Evolutionary conservation across 495 filamentous ascomycete species (phyloP), one percentile per base, ranked within the genome.

Genomic region (Penicillium chermesinum): DNA sequence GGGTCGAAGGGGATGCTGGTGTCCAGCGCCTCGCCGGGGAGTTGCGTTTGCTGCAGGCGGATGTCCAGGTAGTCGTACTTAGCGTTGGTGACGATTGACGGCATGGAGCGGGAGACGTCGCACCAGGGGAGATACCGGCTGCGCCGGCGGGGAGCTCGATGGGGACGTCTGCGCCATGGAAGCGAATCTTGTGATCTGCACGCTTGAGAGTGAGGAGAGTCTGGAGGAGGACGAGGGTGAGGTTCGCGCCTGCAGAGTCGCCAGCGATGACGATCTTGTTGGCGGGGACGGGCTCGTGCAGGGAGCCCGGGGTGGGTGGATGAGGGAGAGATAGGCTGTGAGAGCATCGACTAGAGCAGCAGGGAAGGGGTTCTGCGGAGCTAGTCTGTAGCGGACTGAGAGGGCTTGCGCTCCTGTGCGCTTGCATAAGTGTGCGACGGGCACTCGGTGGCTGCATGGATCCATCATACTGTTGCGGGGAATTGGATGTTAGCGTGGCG

Each of bases 201-300:
- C 81, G 83, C 27, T 78, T 76, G 15, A 95, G 71, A 33, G 90
- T 80, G 7, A 95, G 73, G 2, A 96, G 58, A 0, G 83, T 77
- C 58, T 88, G 88, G 1, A 90, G 66, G 0, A 97, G 80, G 5
- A 80, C 76, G 2, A 91, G 70, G 9, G 69, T 64, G 3, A 97
- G 77, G 49, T 89, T 88, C 7, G 87, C 91, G 18, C 91, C 91
- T 0, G 91, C 91, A 22, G 83, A 88, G 62, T 97, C 91, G n/a
- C 91, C 91, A 8, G 82, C 77, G 39, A 96, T 67, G 25, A 91
- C 74, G 37, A 97, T 88, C 43, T 91, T 74, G 41, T 74, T 71
- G 2, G 91, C 71, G 3, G 73, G 68, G 3, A 96, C 72, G 12
- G 89, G 70, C 16, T 75, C 67, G 64, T 96, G 91, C 46, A 84